Conservation (phyloP, 495 filamentous ascomycete genomes). For the Penicillium bovifimosum region DNA sequence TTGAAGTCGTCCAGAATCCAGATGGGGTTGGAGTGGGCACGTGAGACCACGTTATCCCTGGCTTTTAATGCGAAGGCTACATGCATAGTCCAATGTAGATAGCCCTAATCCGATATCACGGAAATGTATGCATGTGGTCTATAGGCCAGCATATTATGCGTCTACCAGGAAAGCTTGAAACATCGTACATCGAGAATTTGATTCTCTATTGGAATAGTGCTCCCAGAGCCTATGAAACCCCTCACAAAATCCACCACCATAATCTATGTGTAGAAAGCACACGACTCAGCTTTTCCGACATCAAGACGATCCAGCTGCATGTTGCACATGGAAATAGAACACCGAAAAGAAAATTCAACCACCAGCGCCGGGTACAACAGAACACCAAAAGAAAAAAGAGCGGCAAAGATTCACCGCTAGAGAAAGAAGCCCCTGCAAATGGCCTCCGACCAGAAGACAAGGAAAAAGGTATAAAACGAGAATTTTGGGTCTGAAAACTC, state of each 20-base stretch:
- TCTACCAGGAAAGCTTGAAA: not conserved
- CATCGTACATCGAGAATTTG: not conserved
- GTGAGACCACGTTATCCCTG: not conserved
- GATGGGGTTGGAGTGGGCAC: not conserved
- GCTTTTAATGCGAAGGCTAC: not conserved
- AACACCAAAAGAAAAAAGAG: slow-evolving; percentile 12
- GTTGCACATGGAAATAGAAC: slow-evolving; percentile 26
- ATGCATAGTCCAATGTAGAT: not conserved
- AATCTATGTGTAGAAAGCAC: slow-evolving; percentile 23
- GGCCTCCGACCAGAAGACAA: not conserved
- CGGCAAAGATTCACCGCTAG: slow-evolving; percentile 4
- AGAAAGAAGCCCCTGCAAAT: slow-evolving; percentile 1
- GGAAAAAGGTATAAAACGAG: slow-evolving; percentile 4
- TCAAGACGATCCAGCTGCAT: slow-evolving; percentile 19
- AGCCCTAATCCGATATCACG: not conserved
- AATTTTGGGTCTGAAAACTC: not conserved
- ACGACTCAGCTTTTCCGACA: slow-evolving; percentile 13
- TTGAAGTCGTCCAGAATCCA: not conserved
- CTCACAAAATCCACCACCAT: slow-evolving; percentile 8
- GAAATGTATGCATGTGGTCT: not conserved
- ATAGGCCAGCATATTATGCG: not conserved
- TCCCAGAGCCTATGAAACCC: slow-evolving; percentile 25
- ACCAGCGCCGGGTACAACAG: slow-evolving; percentile 35
- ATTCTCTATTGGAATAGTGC: slow-evolving; percentile 9
- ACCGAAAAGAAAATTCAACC: slow-evolving; percentile 32